Evolutionary conservation across 2,329 filamentous ascomycete genomes (phyloP).

Genomic region (Colletotrichum musicola): DNA sequence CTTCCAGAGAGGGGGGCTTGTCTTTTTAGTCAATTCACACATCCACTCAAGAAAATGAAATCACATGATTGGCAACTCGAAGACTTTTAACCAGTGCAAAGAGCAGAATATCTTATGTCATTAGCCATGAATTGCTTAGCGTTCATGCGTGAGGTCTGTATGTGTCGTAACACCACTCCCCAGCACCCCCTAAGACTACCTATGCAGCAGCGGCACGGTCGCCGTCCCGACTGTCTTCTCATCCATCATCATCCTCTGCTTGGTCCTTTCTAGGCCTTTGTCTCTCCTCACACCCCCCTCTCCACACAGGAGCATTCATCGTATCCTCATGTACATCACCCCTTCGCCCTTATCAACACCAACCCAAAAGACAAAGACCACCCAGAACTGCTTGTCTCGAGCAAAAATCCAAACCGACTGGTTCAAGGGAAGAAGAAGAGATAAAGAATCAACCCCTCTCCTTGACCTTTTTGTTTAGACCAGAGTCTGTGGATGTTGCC

Average conservation of each 20-base stretch:
- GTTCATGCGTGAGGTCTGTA: slow-evolving; percentile 33
- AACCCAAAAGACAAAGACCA: slow-evolving; percentile 20
- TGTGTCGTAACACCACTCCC: slow-evolving; percentile 26
- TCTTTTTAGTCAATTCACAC: no score
- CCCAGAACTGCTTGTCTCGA: slow-evolving; percentile 19
- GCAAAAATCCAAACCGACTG: slow-evolving; percentile 18
- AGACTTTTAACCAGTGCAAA: no score
- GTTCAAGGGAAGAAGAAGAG: slow-evolving; percentile 17
- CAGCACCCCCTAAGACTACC: slow-evolving; percentile 13
- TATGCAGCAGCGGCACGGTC: slow-evolving; percentile 13
- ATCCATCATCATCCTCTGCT: slow-evolving; percentile 9
- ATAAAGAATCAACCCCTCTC: slow-evolving; percentile 2
- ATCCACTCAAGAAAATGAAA: no score
- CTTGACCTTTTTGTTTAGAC: neutral
- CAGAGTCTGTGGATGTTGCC: slow-evolving; percentile 22
- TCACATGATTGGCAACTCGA: no score
- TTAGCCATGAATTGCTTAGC: slow-evolving; percentile 37
- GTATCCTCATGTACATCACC: slow-evolving; percentile 3
- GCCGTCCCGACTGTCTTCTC: slow-evolving; percentile 18
- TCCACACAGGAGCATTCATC: neutral
- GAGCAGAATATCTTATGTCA: slow-evolving; percentile 26
- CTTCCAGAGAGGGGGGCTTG: no score
- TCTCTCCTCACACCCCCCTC: neutral
- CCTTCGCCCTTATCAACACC: neutral
- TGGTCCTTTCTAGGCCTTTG: neutral